Conservation (phyloP, 2,329 filamentous ascomycete genomes). For the Paraphoma sp. region DNA sequence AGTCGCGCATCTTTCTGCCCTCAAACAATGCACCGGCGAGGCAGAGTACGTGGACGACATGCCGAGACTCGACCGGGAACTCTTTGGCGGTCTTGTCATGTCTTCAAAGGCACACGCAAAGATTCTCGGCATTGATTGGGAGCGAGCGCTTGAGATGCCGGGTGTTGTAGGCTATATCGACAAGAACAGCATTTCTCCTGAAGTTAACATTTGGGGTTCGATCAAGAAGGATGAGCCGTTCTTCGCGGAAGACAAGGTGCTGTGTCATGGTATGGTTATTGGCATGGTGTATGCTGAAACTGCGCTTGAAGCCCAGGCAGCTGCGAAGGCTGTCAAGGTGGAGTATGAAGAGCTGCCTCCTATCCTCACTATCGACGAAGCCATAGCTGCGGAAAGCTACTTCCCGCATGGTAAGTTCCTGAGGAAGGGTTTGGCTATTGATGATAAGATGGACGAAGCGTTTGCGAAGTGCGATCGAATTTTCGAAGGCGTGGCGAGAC, state of each 20-base stretch:
- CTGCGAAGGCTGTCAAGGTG: constrained; percentile 80
- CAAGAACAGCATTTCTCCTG: constrained; percentile 76
- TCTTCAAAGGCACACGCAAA: constrained; percentile 89
- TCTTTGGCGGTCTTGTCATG: constrained; percentile 85
- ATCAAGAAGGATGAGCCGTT: constrained; percentile 83
- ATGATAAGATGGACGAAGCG: constrained; percentile 67
- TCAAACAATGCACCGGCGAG: constrained; percentile 92
- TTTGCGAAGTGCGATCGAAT: constrained; percentile 80
- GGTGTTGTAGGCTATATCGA: constrained; percentile 87
- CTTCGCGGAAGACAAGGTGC: constrained; percentile 87
- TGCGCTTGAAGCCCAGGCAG: constrained; percentile 77
- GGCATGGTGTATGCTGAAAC: constrained; percentile 85
- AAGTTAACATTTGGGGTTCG: constrained; percentile 90
- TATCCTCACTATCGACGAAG: constrained; percentile 92
- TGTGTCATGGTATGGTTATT: constrained; percentile 87
- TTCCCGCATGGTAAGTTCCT: constrained; percentile 81
- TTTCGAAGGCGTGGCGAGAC: constrained; percentile 81
- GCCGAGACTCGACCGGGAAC: constrained; percentile 79
- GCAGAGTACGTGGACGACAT: constrained; percentile 97
- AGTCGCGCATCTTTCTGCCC: constrained; percentile 81
- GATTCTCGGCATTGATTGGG: constrained; percentile 77
- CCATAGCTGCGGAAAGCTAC: constrained; percentile 86
- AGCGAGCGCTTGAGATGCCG: constrained; percentile 78
- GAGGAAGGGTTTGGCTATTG: constrained; percentile 69
- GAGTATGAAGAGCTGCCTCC: constrained; percentile 88